phyloP scores from a whole-genome alignment of 2,329 filamentous ascomycete genomes.

The Lecanosticta acicola region DNA sequence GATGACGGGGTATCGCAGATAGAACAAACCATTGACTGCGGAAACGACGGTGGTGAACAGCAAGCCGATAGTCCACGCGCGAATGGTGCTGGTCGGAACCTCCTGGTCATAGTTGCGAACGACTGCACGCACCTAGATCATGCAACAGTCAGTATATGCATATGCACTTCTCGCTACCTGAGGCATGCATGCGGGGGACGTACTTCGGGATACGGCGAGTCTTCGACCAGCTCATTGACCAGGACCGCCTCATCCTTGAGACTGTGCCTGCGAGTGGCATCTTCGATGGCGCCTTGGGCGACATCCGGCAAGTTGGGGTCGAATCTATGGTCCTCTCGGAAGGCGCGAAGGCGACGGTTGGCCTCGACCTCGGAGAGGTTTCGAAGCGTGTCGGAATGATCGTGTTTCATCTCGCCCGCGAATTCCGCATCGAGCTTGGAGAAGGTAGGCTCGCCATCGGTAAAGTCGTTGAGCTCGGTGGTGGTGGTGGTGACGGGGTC shows the following conservation, averaged over 20 bases:
- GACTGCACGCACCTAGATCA: conserved; percentile 48
- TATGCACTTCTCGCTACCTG: too few species aligned
- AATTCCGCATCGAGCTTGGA: conserved; percentile 16
- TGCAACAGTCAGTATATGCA: neutral
- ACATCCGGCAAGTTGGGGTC: conserved; percentile 62
- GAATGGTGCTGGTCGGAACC: conserved; percentile 58
- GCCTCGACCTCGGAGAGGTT: conserved; percentile 24
- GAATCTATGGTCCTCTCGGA: conserved; percentile 57
- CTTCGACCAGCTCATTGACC: conserved; percentile 57
- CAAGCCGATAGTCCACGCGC: conserved; percentile 59
- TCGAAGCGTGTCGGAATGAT: conserved; percentile 11
- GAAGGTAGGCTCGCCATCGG: neutral
- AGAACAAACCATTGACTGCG: conserved; percentile 71
- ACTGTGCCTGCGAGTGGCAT: conserved; percentile 51
- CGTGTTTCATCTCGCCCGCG: conserved; percentile 12
- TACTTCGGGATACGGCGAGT: conserved; percentile 64
- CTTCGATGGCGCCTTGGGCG: conserved; percentile 56
- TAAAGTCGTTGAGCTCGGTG: conserved; percentile 11
- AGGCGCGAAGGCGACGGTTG: conserved; percentile 44
- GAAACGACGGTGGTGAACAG: conserved; percentile 58
- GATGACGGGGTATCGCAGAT: conserved; percentile 81
- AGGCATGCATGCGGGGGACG: too few species aligned
- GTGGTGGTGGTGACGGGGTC: conserved; percentile 6
- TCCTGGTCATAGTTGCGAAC: conserved; percentile 62
- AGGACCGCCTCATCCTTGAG: conserved; percentile 53